A percentile compares a stretch with the other conserved stretches of the same genome.
Evolutionary conservation across 371 early-diverging fungal genomes (phyloP).

Genomic region (Batrachochytrium dendrobatidis): DNA sequence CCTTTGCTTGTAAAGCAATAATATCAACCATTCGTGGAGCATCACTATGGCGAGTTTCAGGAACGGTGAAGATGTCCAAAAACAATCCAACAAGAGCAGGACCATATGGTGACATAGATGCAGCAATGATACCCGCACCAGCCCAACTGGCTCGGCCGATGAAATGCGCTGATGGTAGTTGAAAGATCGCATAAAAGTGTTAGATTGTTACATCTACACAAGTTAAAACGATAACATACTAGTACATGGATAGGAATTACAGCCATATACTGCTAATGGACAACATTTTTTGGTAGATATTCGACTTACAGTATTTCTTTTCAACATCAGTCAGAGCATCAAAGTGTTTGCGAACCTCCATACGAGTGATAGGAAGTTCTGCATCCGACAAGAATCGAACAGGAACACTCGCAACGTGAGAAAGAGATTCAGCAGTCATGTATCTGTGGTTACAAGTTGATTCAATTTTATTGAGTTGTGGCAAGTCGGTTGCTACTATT

Average conservation of each 20-base stretch:
- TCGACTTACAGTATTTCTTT: conserved; percentile 36
- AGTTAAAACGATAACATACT: too few species aligned
- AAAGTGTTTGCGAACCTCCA: conserved; percentile 50
- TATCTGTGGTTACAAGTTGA: too few species aligned
- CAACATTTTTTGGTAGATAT: too few species aligned
- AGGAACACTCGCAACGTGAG: too few species aligned
- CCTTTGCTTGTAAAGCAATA: conserved; percentile 20
- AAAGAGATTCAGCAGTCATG: too few species aligned
- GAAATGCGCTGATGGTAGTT: conserved; percentile 37
- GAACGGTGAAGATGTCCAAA: conserved; percentile 32
- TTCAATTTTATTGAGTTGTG: too few species aligned
- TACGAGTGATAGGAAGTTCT: conserved; percentile 38
- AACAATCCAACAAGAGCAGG: conserved; percentile 16
- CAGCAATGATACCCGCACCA: conserved; percentile 45
- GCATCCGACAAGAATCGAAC: conserved; percentile 40
- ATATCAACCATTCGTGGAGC: conserved; percentile 3
- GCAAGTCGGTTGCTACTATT: too few species aligned
- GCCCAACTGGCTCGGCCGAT: conserved; percentile 52
- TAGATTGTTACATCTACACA: not conserved
- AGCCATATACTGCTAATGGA: too few species aligned
- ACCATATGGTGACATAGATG: conserved; percentile 39
- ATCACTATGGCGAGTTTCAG: conserved; percentile 15
- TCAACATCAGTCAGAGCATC: conserved; percentile 41
- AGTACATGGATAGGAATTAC: too few species aligned
- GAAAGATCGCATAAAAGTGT: not conserved